Conservation (phyloP, 2,329 filamentous ascomycete genomes). For the Akanthomyces dipterigenus region DNA sequence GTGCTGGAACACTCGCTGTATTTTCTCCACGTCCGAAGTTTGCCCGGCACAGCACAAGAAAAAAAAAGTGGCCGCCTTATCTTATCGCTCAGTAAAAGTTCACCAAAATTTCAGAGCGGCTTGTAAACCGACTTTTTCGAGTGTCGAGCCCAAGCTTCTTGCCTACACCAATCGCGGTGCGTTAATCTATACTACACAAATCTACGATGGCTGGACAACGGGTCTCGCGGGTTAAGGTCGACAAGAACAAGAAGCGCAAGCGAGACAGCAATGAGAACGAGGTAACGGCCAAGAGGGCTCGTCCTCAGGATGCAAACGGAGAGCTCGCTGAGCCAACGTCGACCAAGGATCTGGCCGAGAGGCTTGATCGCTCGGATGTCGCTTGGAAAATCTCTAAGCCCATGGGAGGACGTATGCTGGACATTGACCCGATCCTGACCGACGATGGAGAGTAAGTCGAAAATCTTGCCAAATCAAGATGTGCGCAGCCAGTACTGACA, state of each 20-base stretch:
- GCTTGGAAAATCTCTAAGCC: slow-evolving; percentile 57
- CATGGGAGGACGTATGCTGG: slow-evolving; percentile 58
- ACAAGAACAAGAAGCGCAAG: slow-evolving; percentile 41
- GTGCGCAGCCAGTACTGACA: slow-evolving; percentile 19
- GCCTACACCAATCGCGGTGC: slow-evolving; percentile 3
- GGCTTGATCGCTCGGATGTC: slow-evolving; percentile 25
- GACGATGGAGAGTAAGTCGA: slow-evolving; percentile 51
- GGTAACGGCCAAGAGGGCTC: slow-evolving; percentile 35
- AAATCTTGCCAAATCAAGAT: not conserved
- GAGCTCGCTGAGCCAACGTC: slow-evolving; percentile 16
- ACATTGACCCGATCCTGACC: slow-evolving; percentile 58
- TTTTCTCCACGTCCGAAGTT: slow-evolving; percentile 20
- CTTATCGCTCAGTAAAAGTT: slow-evolving; percentile 35
- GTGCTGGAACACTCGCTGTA: not conserved
- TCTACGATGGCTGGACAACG: slow-evolving; percentile 30
- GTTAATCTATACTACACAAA: not conserved
- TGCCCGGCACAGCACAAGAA: slow-evolving; percentile 18
- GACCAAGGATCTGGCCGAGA: slow-evolving; percentile 19
- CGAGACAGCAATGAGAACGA: slow-evolving; percentile 36
- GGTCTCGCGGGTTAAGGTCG: slow-evolving; percentile 26
- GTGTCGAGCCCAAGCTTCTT: slow-evolving; percentile 1
- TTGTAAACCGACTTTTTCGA: slow-evolving; percentile 14
- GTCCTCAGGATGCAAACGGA: slow-evolving; percentile 22
- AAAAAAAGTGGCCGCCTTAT: slow-evolving; percentile 23
- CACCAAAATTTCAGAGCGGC: slow-evolving; percentile 33